Evolutionary conservation across 2,329 filamentous ascomycete species (phyloP).

Genomic region (Ophiostoma perfectum): DNA sequence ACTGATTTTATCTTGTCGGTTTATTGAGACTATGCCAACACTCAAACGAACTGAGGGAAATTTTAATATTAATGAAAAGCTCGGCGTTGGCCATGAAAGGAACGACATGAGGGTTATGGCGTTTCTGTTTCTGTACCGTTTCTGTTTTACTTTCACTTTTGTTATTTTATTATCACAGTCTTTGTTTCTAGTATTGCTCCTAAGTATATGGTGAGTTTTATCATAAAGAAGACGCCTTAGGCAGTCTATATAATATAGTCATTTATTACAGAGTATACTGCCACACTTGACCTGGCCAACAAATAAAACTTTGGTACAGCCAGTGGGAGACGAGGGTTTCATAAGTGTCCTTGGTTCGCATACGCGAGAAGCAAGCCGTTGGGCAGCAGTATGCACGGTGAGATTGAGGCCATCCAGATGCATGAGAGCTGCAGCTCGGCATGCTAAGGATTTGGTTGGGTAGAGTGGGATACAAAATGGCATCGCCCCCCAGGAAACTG

Average conservation of each 20-base stretch:
- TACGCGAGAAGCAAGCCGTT: neutral
- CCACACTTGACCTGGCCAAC: neutral
- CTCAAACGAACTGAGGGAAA: neutral
- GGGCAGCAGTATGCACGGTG: neutral
- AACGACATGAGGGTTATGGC: neutral
- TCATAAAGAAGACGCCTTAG: too few relatives aligned
- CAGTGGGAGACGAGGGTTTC: neutral
- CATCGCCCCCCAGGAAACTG: neutral
- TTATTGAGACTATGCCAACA: too few relatives aligned
- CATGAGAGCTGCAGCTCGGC: neutral
- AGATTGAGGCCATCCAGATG: neutral
- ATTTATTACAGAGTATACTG: too few relatives aligned
- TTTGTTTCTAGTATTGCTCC: too few relatives aligned
- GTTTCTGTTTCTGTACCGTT: neutral
- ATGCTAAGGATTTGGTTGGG: neutral
- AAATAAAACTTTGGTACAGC: neutral
- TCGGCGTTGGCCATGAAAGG: neutral
- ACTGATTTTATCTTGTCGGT: slow-evolving; percentile 32
- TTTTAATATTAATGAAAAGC: neutral
- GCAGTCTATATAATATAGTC: too few relatives aligned
- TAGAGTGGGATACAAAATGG: neutral
- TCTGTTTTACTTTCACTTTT: too few relatives aligned
- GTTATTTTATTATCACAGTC: too few relatives aligned
- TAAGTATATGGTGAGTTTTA: too few relatives aligned
- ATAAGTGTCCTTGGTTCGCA: neutral